phyloP scores from a whole-genome alignment of 2,329 filamentous ascomycete genomes.

The Fusarium musae region DNA sequence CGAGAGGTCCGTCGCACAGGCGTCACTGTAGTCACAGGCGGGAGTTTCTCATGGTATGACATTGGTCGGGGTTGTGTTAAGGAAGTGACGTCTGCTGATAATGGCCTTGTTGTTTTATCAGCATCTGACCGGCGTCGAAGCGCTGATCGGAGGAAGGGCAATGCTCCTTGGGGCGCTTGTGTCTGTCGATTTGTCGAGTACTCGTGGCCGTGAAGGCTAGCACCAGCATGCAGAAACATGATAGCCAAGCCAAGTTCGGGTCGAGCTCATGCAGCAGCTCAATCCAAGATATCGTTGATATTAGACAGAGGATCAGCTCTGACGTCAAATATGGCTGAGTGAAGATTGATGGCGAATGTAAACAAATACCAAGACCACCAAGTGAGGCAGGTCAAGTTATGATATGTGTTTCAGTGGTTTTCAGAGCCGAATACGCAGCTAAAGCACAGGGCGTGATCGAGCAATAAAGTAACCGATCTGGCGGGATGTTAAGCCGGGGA shows the following conservation, averaged over 20 bases:
- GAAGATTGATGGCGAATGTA: background rate
- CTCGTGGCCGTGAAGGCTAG: slow-evolving; percentile 70
- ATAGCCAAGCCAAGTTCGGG: slow-evolving; percentile 32
- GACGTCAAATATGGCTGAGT: background rate
- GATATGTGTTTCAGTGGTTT: slow-evolving; percentile 32
- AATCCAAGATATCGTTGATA: background rate
- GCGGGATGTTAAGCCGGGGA: slow-evolving; percentile 35
- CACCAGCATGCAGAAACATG: slow-evolving; percentile 70
- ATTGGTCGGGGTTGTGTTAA: slow-evolving; percentile 33
- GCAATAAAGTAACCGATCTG: slow-evolving; percentile 39
- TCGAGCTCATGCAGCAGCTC: slow-evolving; percentile 37
- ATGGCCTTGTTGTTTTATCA: slow-evolving; percentile 35
- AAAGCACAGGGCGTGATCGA: slow-evolving; percentile 27
- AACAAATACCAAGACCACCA: background rate
- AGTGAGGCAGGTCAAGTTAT: slow-evolving; percentile 19
- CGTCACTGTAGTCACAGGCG: slow-evolving; percentile 22
- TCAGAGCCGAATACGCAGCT: slow-evolving; percentile 36
- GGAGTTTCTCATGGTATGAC: slow-evolving; percentile 43
- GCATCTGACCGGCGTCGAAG: slow-evolving; percentile 51
- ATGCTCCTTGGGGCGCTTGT: slow-evolving; percentile 49
- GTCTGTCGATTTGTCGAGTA: slow-evolving; percentile 57
- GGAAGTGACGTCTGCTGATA: slow-evolving; percentile 22
- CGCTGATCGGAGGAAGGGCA: slow-evolving; percentile 57
- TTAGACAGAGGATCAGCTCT: background rate
- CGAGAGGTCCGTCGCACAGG: slow-evolving; percentile 37